Base-by-base conservation (phyloP, 2,329 filamentous ascomycete species). In the Pseudogymnoascus sp. region DNA sequence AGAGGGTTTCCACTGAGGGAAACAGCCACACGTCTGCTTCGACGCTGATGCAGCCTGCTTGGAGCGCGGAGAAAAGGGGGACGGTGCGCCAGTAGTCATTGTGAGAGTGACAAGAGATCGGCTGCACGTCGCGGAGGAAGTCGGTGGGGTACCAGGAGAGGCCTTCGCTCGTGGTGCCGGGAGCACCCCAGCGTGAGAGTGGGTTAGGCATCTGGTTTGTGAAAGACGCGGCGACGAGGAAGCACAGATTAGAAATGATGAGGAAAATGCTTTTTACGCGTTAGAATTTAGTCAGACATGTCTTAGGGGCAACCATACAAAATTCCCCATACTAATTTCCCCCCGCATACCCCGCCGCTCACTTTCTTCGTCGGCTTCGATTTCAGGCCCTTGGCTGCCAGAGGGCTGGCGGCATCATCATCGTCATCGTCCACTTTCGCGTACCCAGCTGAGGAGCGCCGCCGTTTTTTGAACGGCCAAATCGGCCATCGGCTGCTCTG, bases 11-110 rank as follows among this genome's bases (percentile, higher is more conserved):
- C 4, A 21, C 51, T 14, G 51, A 57, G 63, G 81, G 77, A 59
- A 80, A 80, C 1, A 84, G 76, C 85, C 86, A 91, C 21, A 91
- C 82, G 70, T 91, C 88, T 2, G 86, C 86, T 74, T 91, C 88
- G 3, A 89, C 78, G 8, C 85, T 82, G 5, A 83, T 82, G 68
- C 84, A 88, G 5, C 85, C 84, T 4, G 81, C 80, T 6, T 76
- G 73, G 1, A 87, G 72, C 21, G 87, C 88, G 10, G 84, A 83
- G 68, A 83, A 86, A 3, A 91, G 77, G 0, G 87, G 86, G 0
- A 82, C 77, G 16, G 77, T 77, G 60, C 85, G 81, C 84, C 84
- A 87, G 73, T 90, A 90, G 72, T 90, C 87, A 68, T 90, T 89
- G 71, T 90, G 86, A 1, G 83, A 87, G 71, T 89, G 86, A 66